Evolutionary conservation across 75 land plant genomes (phyloP).

Genomic region (Chamaecyparis obtusa): DNA sequence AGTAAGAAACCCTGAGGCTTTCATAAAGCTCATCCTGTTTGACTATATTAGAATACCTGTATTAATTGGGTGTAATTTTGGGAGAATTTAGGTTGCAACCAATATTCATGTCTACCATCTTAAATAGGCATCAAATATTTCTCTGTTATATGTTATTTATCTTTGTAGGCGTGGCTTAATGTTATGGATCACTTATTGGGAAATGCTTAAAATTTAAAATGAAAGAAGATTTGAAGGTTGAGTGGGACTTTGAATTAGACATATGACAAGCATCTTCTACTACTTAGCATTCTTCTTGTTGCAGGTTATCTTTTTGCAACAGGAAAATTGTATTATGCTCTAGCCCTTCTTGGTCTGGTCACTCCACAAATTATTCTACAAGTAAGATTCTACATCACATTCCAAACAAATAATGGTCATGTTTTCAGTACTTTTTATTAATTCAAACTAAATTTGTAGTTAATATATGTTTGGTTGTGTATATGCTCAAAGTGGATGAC

Average conservation of each 20-base stretch:
- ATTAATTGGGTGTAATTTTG: neutral
- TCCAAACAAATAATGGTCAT: neutral
- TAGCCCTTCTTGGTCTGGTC: slow-evolving; percentile 75
- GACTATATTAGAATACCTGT: neutral
- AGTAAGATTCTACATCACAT: slow-evolving; percentile 34
- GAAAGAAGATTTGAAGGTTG: neutral
- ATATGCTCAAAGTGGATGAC: neutral
- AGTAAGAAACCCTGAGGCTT: neutral
- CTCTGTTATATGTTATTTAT: neutral
- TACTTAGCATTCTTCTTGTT: slow-evolving; percentile 13
- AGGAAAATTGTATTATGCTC: slow-evolving; percentile 79
- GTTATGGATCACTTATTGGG: neutral
- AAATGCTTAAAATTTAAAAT: neutral
- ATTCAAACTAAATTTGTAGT: neutral
- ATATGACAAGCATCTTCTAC: neutral
- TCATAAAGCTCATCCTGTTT: neutral
- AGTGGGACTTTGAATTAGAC: neutral
- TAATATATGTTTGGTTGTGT: neutral
- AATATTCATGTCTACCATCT: neutral
- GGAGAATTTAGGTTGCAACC: neutral
- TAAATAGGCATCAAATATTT: neutral
- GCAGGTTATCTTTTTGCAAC: slow-evolving; percentile 78
- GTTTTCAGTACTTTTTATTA: neutral
- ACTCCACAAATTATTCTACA: slow-evolving; percentile 87
- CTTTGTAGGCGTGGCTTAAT: neutral